phyloP scores from a whole-genome alignment of 2,329 filamentous ascomycete species.

The Xylaria sp. region DNA sequence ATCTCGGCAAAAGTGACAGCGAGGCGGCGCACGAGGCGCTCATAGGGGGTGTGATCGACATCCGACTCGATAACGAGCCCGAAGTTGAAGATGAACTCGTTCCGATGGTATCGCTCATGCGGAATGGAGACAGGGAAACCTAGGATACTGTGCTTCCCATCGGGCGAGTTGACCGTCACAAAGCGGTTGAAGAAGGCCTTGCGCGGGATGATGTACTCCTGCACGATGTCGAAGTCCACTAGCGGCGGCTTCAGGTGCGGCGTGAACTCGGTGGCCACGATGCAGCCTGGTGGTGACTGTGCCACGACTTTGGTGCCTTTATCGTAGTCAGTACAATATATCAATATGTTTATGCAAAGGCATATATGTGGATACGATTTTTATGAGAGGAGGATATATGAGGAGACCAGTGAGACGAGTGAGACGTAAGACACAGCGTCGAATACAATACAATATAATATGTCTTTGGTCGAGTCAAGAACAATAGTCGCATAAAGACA shows the following conservation, averaged over 20 bases:
- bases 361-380: neutral
- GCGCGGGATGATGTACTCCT: conserved; percentile 92
- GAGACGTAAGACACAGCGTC: neutral
- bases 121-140: conserved; percentile 91
- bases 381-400: neutral
- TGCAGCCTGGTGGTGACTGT: conserved; percentile 70
- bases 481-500: neutral
- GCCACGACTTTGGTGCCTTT: conserved; percentile 69
- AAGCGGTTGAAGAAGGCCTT: conserved; percentile 95
- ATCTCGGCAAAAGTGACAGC: conserved; percentile 87
- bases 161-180: conserved; percentile 79
- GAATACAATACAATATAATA: neutral
- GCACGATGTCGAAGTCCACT: conserved; percentile 85
- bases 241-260: conserved; percentile 67
- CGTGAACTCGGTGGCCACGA: conserved; percentile 58
- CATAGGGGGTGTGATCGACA: conserved; percentile 79
- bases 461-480: neutral
- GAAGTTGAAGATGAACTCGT: conserved; percentile 99
- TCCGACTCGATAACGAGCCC: conserved; percentile 78
- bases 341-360: neutral
- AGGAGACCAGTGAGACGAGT: neutral
- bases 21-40: conserved; percentile 85
- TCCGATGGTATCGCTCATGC: conserved; percentile 83
- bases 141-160: conserved; percentile 78
- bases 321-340: neutral